phyloP scores from a whole-genome alignment of 2,329 filamentous ascomycete genomes.

The Penicillium olsonii region DNA sequence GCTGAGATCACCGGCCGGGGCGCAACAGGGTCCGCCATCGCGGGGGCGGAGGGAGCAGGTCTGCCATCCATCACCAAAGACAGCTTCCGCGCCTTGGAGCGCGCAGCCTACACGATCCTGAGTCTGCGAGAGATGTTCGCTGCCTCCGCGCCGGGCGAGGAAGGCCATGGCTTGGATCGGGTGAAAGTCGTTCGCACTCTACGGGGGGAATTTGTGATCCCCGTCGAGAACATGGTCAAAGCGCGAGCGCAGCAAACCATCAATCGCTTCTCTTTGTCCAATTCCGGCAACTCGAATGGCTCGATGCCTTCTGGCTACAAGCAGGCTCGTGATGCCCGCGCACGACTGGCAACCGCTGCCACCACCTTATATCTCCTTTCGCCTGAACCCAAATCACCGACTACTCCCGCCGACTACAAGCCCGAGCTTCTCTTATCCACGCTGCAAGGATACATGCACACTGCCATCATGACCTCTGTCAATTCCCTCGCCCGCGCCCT shows the following conservation, averaged over 20 bases:
- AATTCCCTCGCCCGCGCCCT: conserved; percentile 74
- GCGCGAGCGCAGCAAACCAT: conserved; percentile 75
- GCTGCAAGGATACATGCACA: conserved; percentile 79
- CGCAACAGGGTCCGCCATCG: conserved; percentile 27
- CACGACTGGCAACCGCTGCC: conserved; percentile 72
- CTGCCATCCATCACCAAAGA: conserved; percentile 52
- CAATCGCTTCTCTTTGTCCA: conserved; percentile 77
- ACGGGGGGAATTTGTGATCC: conserved; percentile 67
- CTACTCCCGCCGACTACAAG: conserved; percentile 51
- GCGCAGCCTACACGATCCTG: conserved; percentile 77
- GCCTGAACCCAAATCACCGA: conserved; percentile 57
- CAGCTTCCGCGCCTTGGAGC: conserved; percentile 76
- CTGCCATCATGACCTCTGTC: conserved; percentile 75
- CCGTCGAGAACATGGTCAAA: conserved; percentile 72
- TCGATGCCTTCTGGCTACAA: conserved; percentile 53
- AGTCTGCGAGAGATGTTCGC: conserved; percentile 72
- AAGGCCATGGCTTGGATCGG: conserved; percentile 73
- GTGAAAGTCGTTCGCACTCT: conserved; percentile 73
- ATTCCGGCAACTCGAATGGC: conserved; percentile 38
- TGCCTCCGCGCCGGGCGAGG: conserved; percentile 67
- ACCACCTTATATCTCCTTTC: conserved; percentile 80
- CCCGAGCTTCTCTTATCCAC: conserved; percentile 74
- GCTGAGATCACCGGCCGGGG: conserved; percentile 61
- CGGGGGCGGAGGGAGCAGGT: conserved; percentile 35
- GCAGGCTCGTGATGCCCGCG: conserved; percentile 72